A percentile compares a stretch with the other conserved stretches of the same genome.
phyloP scores from a whole-genome alignment of 495 filamentous ascomycete species.

The Aspergillus sparsus region DNA sequence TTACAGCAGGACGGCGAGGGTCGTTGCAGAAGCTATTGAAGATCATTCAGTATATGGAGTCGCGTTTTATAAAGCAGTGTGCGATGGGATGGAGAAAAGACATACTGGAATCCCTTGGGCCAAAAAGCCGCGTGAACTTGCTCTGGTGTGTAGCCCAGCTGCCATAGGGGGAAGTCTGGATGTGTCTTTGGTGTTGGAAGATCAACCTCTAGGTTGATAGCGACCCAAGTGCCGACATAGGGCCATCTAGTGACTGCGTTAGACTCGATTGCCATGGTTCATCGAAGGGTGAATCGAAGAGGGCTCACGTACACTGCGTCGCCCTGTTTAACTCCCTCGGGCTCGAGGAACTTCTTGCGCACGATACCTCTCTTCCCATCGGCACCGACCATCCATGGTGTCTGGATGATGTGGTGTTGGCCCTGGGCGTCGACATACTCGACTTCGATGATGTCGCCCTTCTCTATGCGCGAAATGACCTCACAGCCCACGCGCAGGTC shows the following conservation, averaged over 20 bases:
- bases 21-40: neutral
- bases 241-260: neutral
- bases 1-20: slow-evolving; percentile 1
- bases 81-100: neutral
- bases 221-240: slow-evolving; percentile 47
- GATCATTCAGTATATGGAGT: neutral
- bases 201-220: slow-evolving; percentile 42
- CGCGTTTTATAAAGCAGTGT: no score
- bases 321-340: slow-evolving; percentile 29
- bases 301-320: slow-evolving; percentile 11
- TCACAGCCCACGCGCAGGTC: slow-evolving; percentile 32
- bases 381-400: slow-evolving; percentile 42
- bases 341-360: slow-evolving; percentile 46
- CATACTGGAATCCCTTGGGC: slow-evolving; percentile 38
- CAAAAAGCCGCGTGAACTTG: slow-evolving; percentile 48
- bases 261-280: neutral
- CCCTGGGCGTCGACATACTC: slow-evolving; percentile 31
- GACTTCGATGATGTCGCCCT: slow-evolving; percentile 27
- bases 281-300: neutral
- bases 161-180: slow-evolving; percentile 46
- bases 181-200: slow-evolving; percentile 44
- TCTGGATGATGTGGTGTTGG: slow-evolving; percentile 19
- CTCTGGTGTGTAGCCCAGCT: slow-evolving; percentile 40
- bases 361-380: slow-evolving; percentile 50
- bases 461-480: slow-evolving; percentile 28